Evolutionary conservation across 768 basidiomycete species (phyloP).

Genomic region (Termitomyces sp.): DNA sequence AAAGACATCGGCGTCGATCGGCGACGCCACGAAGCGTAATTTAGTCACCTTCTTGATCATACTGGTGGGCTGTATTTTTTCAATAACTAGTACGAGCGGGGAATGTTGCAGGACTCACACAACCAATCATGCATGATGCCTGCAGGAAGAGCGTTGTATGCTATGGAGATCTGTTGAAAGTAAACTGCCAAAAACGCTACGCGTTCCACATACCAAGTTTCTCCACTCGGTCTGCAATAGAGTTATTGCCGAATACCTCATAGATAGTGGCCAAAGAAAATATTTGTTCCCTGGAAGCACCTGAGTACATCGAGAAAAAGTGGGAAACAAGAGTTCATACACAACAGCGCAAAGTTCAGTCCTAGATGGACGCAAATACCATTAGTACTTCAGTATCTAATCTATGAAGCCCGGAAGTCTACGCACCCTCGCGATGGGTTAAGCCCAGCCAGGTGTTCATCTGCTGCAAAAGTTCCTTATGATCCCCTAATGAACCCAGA

Average conservation of each 20-base stretch:
- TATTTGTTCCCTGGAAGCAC: conserved; percentile 32
- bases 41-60: conserved; percentile 34
- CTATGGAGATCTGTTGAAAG: conserved; percentile 1
- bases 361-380: not conserved
- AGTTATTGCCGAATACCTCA: conserved; percentile 35
- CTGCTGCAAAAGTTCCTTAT: conserved; percentile 34
- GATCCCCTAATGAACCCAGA: not conserved
- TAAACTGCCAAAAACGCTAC: conserved; percentile 22
- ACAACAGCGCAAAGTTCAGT: conserved; percentile 35
- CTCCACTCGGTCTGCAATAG: conserved; percentile 35
- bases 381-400: not conserved
- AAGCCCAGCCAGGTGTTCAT: conserved; percentile 37
- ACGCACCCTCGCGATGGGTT: conserved; percentile 35
- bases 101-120: conserved; percentile 18
- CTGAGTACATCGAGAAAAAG: not conserved
- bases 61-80: conserved; percentile 29
- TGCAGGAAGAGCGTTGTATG: conserved; percentile 31
- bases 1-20: not conserved
- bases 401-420: not conserved
- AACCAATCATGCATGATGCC: conserved; percentile 34
- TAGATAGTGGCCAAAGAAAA: conserved; percentile 38
- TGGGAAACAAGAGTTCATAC: conserved; percentile 13
- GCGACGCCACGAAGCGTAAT: not conserved
- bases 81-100: not conserved
- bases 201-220: conserved; percentile 25